Evolutionary conservation across 768 basidiomycete species (phyloP).

Genomic region (Thelephora ganbajun): DNA sequence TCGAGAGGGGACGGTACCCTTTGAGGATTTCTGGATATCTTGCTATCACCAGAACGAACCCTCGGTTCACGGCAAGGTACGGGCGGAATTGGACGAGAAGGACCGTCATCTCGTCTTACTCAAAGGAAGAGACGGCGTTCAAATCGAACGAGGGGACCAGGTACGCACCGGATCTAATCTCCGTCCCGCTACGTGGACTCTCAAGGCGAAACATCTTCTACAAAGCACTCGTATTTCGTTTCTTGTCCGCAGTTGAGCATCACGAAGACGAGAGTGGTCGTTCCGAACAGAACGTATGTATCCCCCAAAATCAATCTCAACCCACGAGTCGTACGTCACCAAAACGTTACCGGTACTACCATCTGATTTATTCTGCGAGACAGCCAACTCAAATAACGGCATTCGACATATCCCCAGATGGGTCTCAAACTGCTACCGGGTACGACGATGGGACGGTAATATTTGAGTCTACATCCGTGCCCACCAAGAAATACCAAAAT

Average conservation of each 20-base stretch:
- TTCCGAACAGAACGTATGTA: slow-evolving; percentile 39
- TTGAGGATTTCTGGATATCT: slow-evolving; percentile 63
- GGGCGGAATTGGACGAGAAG: slow-evolving; percentile 35
- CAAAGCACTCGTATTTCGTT: slow-evolving; percentile 25
- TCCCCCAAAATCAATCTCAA: background rate
- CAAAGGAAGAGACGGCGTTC: slow-evolving; percentile 31
- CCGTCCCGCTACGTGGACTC: slow-evolving; percentile 1
- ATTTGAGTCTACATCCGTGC: slow-evolving; percentile 26
- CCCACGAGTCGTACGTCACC: background rate
- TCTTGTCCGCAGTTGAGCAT: slow-evolving; percentile 36
- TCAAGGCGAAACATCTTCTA: slow-evolving; percentile 1
- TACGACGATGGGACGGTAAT: slow-evolving; percentile 45
- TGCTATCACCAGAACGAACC: slow-evolving; percentile 41
- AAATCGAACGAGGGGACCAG: slow-evolving; percentile 23
- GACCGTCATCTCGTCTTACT: slow-evolving; percentile 36
- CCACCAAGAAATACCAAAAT: slow-evolving; percentile 9
- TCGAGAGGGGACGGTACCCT: slow-evolving; percentile 35
- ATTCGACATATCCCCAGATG: slow-evolving; percentile 48
- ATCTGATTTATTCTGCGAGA: slow-evolving; percentile 5
- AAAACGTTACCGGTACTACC: too few species aligned
- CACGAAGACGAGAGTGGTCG: slow-evolving; percentile 28
- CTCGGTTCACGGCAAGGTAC: slow-evolving; percentile 54
- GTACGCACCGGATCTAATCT: slow-evolving; percentile 14
- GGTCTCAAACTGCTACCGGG: slow-evolving; percentile 42
- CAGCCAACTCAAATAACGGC: slow-evolving; percentile 44